These are phyloP conservation scores for Bolboschoenus planiculmis DNA, from an alignment of 176 grass and related monocot genomes.

Conservation along the genomic window DNA sequence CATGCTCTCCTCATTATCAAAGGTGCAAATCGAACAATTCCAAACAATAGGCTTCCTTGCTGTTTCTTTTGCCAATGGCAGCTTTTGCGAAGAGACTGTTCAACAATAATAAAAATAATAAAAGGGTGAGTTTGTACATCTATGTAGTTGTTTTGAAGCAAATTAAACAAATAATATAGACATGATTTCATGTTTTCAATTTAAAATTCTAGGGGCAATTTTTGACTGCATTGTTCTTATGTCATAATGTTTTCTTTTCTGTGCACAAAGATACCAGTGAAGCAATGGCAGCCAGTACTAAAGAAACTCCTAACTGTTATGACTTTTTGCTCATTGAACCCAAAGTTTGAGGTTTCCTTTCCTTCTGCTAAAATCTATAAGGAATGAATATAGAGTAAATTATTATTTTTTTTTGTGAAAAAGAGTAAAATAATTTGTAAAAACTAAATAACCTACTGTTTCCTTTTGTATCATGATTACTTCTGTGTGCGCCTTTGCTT, in stretches of 20 bases:
- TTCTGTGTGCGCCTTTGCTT: neutral
- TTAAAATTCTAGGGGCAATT: neutral
- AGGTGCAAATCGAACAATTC: conserved; percentile 73
- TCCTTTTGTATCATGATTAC: conserved; percentile 16
- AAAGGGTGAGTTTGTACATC: neutral
- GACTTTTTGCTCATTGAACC: neutral
- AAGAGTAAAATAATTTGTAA: neutral
- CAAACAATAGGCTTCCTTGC: conserved; percentile 43
- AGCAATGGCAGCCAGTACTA: neutral
- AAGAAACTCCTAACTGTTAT: conserved; percentile 1
- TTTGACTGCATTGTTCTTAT: conserved; percentile 3
- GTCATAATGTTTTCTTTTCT: neutral
- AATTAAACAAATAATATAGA: neutral
- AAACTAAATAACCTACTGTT: conserved; percentile 32
- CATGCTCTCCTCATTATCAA: conserved; percentile 65
- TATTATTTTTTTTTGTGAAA: too few relatives aligned
- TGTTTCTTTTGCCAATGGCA: conserved; percentile 33
- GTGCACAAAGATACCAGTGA: neutral
- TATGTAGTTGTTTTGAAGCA: neutral
- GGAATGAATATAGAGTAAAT: neutral
- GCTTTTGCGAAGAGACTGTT: conserved; percentile 22
- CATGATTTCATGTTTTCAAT: neutral
- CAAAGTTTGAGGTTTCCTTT: neutral
- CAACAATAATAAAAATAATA: conserved; percentile 25
- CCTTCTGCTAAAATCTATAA: neutral